Percentiles rank a stretch among this genome's conserved stretches.
phyloP scores from a whole-genome alignment of 176 grass and related monocot species.

The Paspalum vaginatum region DNA sequence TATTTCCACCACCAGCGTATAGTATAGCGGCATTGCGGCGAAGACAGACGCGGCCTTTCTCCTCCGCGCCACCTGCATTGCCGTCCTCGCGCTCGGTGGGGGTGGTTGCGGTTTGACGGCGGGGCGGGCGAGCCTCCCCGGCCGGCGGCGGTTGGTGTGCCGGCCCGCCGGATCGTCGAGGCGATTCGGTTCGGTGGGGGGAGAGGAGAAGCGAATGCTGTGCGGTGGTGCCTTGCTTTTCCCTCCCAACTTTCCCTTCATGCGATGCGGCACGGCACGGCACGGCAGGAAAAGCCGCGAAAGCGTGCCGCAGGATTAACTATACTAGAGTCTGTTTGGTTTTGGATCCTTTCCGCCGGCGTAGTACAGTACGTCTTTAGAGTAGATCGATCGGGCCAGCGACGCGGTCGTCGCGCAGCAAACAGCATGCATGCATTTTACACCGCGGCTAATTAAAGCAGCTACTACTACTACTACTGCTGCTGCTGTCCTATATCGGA shows the following conservation, averaged over 20 bases:
- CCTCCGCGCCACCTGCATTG: too few relatives aligned
- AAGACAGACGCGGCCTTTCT: too few relatives aligned
- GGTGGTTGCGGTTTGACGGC: constrained; percentile 7
- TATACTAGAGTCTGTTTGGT: not conserved
- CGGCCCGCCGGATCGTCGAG: not conserved
- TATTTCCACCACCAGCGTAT: not conserved
- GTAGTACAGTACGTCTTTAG: not conserved
- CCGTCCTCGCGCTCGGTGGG: not conserved
- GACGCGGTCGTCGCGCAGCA: too few relatives aligned
- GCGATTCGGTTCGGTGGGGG: not conserved
- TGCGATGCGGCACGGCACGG: constrained; percentile 14
- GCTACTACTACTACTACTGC: not conserved
- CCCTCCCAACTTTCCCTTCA: constrained; percentile 17
- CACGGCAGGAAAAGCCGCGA: constrained; percentile 38
- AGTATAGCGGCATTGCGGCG: too few relatives aligned
- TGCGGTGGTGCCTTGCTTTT: constrained; percentile 30
- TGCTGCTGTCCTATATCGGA: not conserved
- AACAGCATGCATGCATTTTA: too few relatives aligned
- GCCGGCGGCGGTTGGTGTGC: not conserved
- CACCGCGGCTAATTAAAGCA: too few relatives aligned
- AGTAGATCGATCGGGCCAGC: too few relatives aligned
- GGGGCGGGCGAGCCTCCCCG: too few relatives aligned
- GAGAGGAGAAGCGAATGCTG: not conserved
- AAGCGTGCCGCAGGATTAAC: constrained; percentile 20
- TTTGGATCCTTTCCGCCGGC: constrained; percentile 35